These are phyloP conservation scores for Pestalotiopsis sp. DNA, from an alignment of 2,329 filamentous ascomycete genomes.

Conservation along the genomic window DNA sequence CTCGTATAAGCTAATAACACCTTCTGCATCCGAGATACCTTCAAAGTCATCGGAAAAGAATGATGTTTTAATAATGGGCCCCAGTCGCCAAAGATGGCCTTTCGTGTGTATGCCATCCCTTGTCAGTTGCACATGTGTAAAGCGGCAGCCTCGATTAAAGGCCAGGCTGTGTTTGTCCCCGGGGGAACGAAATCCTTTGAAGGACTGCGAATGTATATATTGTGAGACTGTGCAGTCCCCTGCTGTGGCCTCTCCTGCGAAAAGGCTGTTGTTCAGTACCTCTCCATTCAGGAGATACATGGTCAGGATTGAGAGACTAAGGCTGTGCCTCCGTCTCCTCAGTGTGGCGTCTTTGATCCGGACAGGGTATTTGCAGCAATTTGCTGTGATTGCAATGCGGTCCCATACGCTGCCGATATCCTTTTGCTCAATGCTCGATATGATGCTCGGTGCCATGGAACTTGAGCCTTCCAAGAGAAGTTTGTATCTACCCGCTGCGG, in stretches of 20 bases:
- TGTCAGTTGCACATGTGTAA: not conserved
- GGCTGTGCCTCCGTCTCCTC: slow-evolving; percentile 16
- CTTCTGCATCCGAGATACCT: not conserved
- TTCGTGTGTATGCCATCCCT: not conserved
- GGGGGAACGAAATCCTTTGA: not conserved
- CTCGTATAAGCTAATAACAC: not conserved
- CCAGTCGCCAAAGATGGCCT: not conserved
- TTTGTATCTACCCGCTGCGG: slow-evolving; percentile 29
- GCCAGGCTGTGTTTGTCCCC: not conserved
- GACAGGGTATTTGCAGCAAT: slow-evolving; percentile 34
- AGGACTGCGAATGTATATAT: not conserved
- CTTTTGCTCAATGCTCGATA: slow-evolving; percentile 27
- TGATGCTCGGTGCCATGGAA: slow-evolving; percentile 29
- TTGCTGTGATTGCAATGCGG: slow-evolving; percentile 32
- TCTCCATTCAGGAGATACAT: slow-evolving; percentile 35
- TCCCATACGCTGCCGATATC: slow-evolving; percentile 27
- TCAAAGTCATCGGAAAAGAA: not conserved
- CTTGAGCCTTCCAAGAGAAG: slow-evolving; percentile 22
- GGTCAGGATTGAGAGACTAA: slow-evolving; percentile 30
- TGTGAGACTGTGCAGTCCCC: not conserved
- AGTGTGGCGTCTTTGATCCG: slow-evolving; percentile 26
- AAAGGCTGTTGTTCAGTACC: slow-evolving; percentile 22
- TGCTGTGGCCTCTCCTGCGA: not conserved
- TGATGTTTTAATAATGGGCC: not conserved
- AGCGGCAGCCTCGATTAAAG: slow-evolving; percentile 5